Percentiles rank a stretch among this genome's conserved stretches.
Evolutionary conservation across 2,329 filamentous ascomycete genomes (phyloP).

Genomic region (Colletotrichum sp.): DNA sequence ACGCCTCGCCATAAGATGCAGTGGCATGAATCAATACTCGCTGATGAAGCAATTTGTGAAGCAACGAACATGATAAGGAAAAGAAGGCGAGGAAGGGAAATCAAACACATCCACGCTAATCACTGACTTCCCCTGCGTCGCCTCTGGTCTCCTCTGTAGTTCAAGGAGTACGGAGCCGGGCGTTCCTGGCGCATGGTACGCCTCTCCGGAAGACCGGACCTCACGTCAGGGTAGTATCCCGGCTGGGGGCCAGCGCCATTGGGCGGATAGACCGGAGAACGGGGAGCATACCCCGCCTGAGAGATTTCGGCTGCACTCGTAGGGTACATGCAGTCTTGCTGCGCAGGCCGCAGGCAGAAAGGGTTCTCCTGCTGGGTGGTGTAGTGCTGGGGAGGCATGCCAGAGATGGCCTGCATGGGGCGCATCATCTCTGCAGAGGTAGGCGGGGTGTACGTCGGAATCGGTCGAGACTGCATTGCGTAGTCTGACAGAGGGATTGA

Average conservation of each 20-base stretch:
- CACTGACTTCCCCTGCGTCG: slow-evolving; percentile 15
- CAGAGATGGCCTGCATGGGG: slow-evolving; percentile 7
- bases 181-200: slow-evolving; percentile 13
- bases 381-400: slow-evolving; percentile 11
- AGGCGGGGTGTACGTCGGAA: slow-evolving; percentile 7
- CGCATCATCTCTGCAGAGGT: slow-evolving; percentile 17
- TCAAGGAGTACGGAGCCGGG: slow-evolving; percentile 9
- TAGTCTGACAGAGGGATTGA: slow-evolving; percentile 5
- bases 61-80: neutral
- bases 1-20: slow-evolving; percentile 13
- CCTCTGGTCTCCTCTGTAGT: slow-evolving; percentile 10
- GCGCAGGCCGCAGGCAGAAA: slow-evolving; percentile 9
- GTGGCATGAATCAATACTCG: neutral
- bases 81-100: neutral
- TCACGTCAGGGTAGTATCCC: slow-evolving; percentile 8
- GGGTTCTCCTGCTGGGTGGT: slow-evolving; percentile 10
- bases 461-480: slow-evolving; percentile 7
- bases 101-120: neutral
- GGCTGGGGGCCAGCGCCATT: neutral
- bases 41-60: neutral
- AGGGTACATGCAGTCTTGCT: slow-evolving; percentile 2
- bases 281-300: slow-evolving; percentile 7
- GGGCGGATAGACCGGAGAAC: slow-evolving; percentile 4
- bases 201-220: slow-evolving; percentile 13
- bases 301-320: slow-evolving; percentile 3